Conservation (phyloP, 2,329 filamentous ascomycete species). For the Talaromyces sp. region DNA sequence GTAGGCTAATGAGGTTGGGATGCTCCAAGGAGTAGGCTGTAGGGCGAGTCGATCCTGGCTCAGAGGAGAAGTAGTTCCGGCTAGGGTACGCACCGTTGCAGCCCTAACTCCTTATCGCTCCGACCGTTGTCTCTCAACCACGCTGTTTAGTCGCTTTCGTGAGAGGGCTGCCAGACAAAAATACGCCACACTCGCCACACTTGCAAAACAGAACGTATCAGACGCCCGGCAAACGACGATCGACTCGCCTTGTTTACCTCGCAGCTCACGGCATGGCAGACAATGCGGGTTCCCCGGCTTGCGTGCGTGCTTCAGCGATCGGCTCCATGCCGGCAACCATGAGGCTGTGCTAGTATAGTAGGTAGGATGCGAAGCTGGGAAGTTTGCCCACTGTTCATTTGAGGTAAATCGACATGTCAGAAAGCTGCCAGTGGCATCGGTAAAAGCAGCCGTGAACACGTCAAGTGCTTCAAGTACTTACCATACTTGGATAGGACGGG, state of each 20-base stretch:
- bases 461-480: not conserved
- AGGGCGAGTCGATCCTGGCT: not conserved
- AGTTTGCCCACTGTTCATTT: not conserved
- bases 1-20: not conserved
- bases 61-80: not conserved
- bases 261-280: not conserved
- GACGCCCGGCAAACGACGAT: not conserved
- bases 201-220: not conserved
- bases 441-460: not conserved
- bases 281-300: not conserved
- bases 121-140: not conserved
- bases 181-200: conserved; percentile 2
- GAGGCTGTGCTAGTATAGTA: not conserved
- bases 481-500: not conserved
- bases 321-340: not conserved
- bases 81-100: conserved; percentile 2
- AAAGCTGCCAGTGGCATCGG: not conserved
- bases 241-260: not conserved
- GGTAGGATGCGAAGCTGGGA: too few relatives aligned
- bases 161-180: too few relatives aligned
- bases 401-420: not conserved
- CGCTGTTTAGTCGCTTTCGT: too few relatives aligned
- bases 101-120: not conserved
- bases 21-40: not conserved
- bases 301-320: not conserved